These are phyloP conservation scores for Neurospora terricola DNA, from an alignment of 495 filamentous ascomycete genomes.

Conservation along the genomic window DNA sequence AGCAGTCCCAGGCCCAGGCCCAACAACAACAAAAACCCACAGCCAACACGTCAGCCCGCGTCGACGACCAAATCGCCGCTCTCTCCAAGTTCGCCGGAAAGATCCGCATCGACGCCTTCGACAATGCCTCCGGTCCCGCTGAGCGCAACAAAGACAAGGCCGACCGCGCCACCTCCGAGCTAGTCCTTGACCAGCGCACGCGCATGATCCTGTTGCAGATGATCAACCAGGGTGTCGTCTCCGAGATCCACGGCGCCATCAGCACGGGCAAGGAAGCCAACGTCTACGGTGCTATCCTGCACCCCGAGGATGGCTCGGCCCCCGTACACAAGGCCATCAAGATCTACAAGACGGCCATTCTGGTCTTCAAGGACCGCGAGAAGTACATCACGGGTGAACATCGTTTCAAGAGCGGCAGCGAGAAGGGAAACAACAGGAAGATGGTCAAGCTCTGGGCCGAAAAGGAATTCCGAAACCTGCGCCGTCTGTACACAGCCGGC, in stretches of 20 bases:
- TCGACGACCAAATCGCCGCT: conserved; percentile 81
- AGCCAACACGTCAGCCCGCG: conserved; percentile 62
- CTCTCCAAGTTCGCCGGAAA: conserved; percentile 82
- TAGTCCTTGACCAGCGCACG: conserved; percentile 87
- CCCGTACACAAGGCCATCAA: conserved; percentile 68
- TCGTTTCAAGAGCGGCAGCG: conserved; percentile 63
- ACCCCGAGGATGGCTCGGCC: conserved; percentile 25
- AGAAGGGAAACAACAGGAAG: conserved; percentile 81
- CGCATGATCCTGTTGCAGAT: conserved; percentile 92
- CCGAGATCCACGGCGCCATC: conserved; percentile 78
- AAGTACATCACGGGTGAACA: conserved; percentile 91
- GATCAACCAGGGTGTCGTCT: conserved; percentile 80
- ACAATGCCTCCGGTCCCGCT: conserved; percentile 32
- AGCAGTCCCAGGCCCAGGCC: not conserved
- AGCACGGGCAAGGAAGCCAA: conserved; percentile 97
- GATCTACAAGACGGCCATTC: conserved; percentile 93
- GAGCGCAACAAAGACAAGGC: conserved; percentile 61
- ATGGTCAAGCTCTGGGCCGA: conserved; percentile 99
- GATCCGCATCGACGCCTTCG: conserved; percentile 68
- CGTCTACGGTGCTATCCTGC: conserved; percentile 61
- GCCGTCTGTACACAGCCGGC: conserved; percentile 67
- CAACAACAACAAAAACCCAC: conserved; percentile 51
- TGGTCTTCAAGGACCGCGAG: conserved; percentile 95
- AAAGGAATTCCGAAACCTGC: conserved; percentile 93
- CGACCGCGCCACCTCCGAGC: conserved; percentile 86